Percentiles rank a stretch among this genome's conserved stretches.
phyloP scores from a whole-genome alignment of 2,329 filamentous ascomycete species.

The Fusarium sp. region DNA sequence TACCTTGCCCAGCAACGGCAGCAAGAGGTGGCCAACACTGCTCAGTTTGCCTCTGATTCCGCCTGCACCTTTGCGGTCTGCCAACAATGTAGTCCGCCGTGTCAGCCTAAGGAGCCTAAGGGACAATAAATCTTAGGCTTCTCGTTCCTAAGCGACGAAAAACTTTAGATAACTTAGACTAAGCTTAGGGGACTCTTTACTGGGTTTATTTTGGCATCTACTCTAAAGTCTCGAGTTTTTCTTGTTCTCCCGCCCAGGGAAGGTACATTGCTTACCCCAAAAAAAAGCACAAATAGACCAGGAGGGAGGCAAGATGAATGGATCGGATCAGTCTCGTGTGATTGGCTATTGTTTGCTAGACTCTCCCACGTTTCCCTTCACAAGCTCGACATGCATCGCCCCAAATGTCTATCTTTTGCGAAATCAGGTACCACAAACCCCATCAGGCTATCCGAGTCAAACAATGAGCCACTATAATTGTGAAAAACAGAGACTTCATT shows the following conservation, averaged over 20 bases:
- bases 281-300: conserved; percentile 26
- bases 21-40: conserved; percentile 24
- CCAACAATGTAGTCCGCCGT: background rate
- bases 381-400: conserved; percentile 25
- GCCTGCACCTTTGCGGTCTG: background rate
- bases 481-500: conserved; percentile 7
- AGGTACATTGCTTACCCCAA: conserved; percentile 33
- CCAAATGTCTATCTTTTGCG: conserved; percentile 28
- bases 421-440: conserved; percentile 31
- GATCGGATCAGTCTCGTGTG: conserved; percentile 15
- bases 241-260: background rate
- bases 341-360: conserved; percentile 41
- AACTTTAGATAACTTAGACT: background rate
- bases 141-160: background rate
- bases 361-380: conserved; percentile 35
- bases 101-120: too few relatives aligned
- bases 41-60: conserved; percentile 15
- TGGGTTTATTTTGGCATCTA: background rate
- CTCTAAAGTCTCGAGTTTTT: background rate
- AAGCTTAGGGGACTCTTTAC: background rate
- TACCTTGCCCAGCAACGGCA: background rate
- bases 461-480: conserved; percentile 1
- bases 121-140: background rate
- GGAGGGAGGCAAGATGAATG: conserved; percentile 33
- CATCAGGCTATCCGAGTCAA: conserved; percentile 21